These are phyloP conservation scores for Cicer bijugum DNA, from an alignment of 306 rosid species.

Conservation along the genomic window DNA sequence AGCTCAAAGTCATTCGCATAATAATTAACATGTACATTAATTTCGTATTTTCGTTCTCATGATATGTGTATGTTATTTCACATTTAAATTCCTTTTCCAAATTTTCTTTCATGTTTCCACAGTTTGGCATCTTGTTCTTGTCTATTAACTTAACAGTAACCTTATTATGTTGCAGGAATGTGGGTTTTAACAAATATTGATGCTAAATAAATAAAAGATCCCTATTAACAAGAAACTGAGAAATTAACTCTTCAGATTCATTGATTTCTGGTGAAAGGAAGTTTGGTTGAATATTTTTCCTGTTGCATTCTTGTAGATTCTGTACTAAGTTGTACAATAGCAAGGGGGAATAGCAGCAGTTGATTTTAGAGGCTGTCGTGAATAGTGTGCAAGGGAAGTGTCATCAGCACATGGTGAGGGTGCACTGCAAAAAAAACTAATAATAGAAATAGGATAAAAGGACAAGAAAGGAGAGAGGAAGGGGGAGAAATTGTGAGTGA, in stretches of 20 bases:
- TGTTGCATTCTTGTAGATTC: background rate
- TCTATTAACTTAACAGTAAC: background rate
- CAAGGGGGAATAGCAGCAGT: background rate
- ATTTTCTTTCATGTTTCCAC: constrained; percentile 9
- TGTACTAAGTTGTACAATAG: constrained; percentile 3
- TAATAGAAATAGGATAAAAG: constrained; percentile 16
- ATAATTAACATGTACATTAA: background rate
- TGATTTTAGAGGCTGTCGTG: background rate
- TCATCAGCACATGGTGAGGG: constrained; percentile 1
- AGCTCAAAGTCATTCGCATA: constrained; percentile 25
- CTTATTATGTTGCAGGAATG: constrained; percentile 9
- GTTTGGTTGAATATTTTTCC: background rate
- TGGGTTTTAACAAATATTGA: constrained; percentile 19
- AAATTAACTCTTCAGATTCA: background rate
- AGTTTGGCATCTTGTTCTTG: constrained; percentile 13
- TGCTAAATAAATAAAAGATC: background rate
- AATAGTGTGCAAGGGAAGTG: constrained; percentile 16
- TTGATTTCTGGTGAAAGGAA: background rate
- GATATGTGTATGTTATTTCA: constrained; percentile 15
- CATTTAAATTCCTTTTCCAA: constrained; percentile 5
- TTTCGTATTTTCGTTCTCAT: background rate
- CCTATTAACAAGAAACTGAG: constrained; percentile 15
- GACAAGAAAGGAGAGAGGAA: constrained; percentile 14
- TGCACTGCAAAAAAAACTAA: constrained; percentile 1
- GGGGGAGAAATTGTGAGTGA: background rate